Evolutionary conservation across 2,329 filamentous ascomycete species (phyloP), one percentile per base, ranked within the genome.

Genomic region (Parastagonospora nodorum): DNA sequence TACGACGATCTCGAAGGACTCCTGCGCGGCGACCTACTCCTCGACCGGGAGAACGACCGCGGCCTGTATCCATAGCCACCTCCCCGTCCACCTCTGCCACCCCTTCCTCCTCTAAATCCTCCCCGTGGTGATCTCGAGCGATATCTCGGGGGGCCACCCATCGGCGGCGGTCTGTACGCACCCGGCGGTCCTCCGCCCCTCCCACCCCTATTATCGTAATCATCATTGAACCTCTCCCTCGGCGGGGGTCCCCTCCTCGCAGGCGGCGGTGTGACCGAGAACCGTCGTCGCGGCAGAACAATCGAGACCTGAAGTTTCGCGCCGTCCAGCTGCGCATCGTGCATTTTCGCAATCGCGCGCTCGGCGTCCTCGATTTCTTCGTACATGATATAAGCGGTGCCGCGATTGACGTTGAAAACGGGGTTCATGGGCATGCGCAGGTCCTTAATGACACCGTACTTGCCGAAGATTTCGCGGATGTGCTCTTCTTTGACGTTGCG

Each of bases 401-500:
- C 93, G 50, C 93, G 88, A 68, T 97, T 97, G 46, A 87, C 92
- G 72, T 89, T 88, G 79, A 89, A 94, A 59, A 87, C 84, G 69
- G 88, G 84, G 69, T 95, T 97, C 75, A 97, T 86, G 2, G 94
- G 94, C 61, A 99, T 84, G 67, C 97, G 91, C 16, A 99, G 79
- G 61, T 94, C 90, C 63, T 88, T 84, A 62, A 99, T 95, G 15
- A 83, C 82, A 43, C 94, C 94, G 71, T 94, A 99, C 32, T 84
- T 82, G 42, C 90, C 88, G 70, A 99, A 99, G 53, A 99, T 96
- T 72, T 99, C 94, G 60, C 85, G 84, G 6, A 99, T 79, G 67
- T 99, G 94, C 14, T 84, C 84, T 71, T 93, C 90, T 51, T 90
- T 95, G 63, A 99, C 88, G 67, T 96, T 97, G 74, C 95, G 96